Conservation (phyloP, 352 stramenopile species). For the Phytophthora vignae region DNA sequence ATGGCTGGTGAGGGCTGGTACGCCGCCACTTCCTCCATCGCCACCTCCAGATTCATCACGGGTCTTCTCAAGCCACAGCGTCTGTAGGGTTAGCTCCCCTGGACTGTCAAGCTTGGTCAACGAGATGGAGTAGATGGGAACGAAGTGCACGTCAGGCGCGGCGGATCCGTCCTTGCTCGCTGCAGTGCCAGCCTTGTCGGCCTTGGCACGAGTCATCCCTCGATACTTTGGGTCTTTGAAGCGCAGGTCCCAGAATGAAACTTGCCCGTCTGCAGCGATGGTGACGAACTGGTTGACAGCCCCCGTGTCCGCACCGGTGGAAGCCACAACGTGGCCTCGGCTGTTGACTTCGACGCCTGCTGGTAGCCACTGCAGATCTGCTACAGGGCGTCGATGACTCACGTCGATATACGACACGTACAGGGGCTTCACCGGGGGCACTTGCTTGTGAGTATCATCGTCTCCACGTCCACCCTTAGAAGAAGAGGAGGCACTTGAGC, state of each 20-base stretch:
- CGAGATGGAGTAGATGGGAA: conserved; percentile 84
- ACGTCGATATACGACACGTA: conserved; percentile 90
- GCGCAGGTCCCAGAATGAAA: conserved; percentile 93
- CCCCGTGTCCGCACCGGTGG: conserved; percentile 42
- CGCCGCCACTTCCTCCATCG: conserved; percentile 11
- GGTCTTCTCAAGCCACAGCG: conserved; percentile 70
- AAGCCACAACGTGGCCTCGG: conserved; percentile 80
- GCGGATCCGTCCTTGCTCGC: conserved; percentile 58
- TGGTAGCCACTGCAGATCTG: conserved; percentile 91
- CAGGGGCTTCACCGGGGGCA: conserved; percentile 73
- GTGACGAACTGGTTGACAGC: conserved; percentile 93
- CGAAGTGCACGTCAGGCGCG: conserved; percentile 79
- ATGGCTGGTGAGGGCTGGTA: conserved; percentile 53
- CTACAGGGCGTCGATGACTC: conserved; percentile 87
- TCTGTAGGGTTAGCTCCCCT: conserved; percentile 70
- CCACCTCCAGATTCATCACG: conserved; percentile 54
- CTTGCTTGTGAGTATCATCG: conserved; percentile 63
- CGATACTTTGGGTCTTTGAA: conserved; percentile 91
- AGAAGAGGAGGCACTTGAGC: conserved; percentile 25
- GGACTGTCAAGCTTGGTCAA: conserved; percentile 80
- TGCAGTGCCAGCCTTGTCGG: conserved; percentile 54
- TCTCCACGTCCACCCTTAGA: conserved; percentile 43
- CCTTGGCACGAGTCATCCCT: conserved; percentile 66
- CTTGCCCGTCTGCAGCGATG: conserved; percentile 90
- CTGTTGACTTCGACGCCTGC: conserved; percentile 89